Evolutionary conservation across 306 rosid genomes (phyloP).

Genomic region (Casuarina glauca): DNA sequence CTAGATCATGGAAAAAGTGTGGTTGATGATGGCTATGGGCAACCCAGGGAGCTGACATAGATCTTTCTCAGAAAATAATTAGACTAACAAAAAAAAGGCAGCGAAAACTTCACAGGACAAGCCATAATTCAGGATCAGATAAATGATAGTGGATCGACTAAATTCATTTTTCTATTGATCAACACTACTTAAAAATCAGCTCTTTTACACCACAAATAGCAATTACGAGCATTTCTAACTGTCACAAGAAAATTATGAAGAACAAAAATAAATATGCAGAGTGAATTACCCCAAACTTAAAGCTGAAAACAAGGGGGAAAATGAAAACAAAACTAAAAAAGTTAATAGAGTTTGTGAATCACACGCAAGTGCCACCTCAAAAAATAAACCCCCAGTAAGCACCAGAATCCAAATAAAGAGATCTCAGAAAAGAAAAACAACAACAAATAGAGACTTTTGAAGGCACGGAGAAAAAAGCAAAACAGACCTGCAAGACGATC

Average conservation of each 20-base stretch:
- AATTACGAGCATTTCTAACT: background rate
- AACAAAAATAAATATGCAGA: background rate
- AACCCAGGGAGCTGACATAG: background rate
- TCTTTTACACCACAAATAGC: background rate
- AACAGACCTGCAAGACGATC: constrained; percentile 4
- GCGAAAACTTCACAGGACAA: background rate
- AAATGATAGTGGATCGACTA: background rate
- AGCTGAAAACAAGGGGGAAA: background rate
- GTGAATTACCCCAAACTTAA: background rate
- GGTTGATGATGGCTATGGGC: background rate
- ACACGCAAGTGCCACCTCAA: background rate
- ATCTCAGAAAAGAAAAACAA: background rate
- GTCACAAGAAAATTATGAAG: background rate
- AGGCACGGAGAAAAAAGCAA: background rate
- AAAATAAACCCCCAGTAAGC: background rate
- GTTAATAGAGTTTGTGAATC: background rate
- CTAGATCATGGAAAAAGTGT: background rate
- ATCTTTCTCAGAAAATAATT: background rate
- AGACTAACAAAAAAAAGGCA: background rate
- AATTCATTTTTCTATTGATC: background rate
- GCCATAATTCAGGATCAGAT: background rate
- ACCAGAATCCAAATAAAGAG: background rate
- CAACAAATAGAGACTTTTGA: background rate
- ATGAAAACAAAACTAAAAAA: no score
- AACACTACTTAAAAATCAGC: background rate